Conservation (phyloP, 2,329 filamentous ascomycete genomes). For the Aspergillus ruber region DNA sequence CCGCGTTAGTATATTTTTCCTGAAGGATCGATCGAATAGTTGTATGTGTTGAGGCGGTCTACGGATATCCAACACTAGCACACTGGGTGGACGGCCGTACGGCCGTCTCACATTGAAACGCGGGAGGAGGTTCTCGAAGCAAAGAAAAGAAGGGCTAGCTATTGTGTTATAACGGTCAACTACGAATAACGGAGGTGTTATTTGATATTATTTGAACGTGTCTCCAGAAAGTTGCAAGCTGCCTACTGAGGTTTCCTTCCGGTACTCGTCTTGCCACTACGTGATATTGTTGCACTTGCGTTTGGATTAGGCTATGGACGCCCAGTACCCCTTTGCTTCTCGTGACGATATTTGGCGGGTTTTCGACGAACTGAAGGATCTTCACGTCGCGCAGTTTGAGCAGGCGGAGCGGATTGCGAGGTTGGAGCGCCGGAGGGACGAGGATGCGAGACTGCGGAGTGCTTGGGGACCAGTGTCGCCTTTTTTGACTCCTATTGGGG, state of each 20-base stretch:
- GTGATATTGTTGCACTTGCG: neutral
- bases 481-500: constrained; percentile 77
- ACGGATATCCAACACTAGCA: constrained; percentile 14
- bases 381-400: constrained; percentile 55
- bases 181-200: neutral
- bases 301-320: constrained; percentile 47
- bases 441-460: constrained; percentile 65
- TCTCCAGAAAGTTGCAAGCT: neutral
- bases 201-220: neutral
- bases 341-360: constrained; percentile 60
- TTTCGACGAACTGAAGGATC: constrained; percentile 55
- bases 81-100: constrained; percentile 29
- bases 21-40: neutral
- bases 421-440: constrained; percentile 56
- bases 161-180: neutral
- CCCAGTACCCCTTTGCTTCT: constrained; percentile 58
- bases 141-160: constrained; percentile 4
- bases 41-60: constrained; percentile 8
- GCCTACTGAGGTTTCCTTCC: neutral
- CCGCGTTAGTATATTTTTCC: neutral
- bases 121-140: constrained; percentile 23
- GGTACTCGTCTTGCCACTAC: neutral
- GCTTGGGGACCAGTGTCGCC: constrained; percentile 82
- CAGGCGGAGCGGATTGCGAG: constrained; percentile 56
- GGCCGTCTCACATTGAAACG: constrained; percentile 27